These are phyloP conservation scores for Clonostachys byssicola DNA, from an alignment of 2,329 filamentous ascomycete species.

Conservation along the genomic window DNA sequence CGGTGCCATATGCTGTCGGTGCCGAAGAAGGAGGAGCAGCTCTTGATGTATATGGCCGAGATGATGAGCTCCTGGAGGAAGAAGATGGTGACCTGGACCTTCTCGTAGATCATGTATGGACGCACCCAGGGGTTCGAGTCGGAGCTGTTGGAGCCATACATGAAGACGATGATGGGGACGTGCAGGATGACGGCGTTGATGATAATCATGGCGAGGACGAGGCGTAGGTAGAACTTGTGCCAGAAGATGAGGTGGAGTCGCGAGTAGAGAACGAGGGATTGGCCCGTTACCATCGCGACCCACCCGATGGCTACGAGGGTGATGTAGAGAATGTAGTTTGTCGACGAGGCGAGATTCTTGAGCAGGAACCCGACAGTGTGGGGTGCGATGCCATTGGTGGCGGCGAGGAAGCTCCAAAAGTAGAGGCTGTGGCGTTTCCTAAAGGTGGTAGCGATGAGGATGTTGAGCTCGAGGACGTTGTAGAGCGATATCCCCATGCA, in stretches of 20 bases:
- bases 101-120: conserved; percentile 31
- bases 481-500: conserved; percentile 20
- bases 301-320: conserved; percentile 7
- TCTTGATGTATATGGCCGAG: conserved; percentile 42
- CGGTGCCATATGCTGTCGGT: not conserved
- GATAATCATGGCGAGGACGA: conserved; percentile 50
- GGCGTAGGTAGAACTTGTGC: conserved; percentile 38
- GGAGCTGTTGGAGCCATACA: conserved; percentile 36
- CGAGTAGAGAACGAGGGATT: conserved; percentile 55
- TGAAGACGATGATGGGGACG: conserved; percentile 45
- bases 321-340: not conserved
- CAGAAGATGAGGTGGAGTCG: conserved; percentile 52
- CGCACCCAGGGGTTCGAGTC: conserved; percentile 8
- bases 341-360: conserved; percentile 20
- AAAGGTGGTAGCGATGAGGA: conserved; percentile 23
- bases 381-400: conserved; percentile 23
- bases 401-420: conserved; percentile 27
- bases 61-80: conserved; percentile 46
- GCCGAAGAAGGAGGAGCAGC: conserved; percentile 24
- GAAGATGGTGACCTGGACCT: conserved; percentile 47
- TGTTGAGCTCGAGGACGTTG: conserved; percentile 25
- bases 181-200: conserved; percentile 44
- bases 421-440: conserved; percentile 22
- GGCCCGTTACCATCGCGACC: conserved; percentile 50
- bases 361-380: conserved; percentile 35